Conservation (phyloP, 2,329 filamentous ascomycete genomes). For the Exophiala bonariae region DNA sequence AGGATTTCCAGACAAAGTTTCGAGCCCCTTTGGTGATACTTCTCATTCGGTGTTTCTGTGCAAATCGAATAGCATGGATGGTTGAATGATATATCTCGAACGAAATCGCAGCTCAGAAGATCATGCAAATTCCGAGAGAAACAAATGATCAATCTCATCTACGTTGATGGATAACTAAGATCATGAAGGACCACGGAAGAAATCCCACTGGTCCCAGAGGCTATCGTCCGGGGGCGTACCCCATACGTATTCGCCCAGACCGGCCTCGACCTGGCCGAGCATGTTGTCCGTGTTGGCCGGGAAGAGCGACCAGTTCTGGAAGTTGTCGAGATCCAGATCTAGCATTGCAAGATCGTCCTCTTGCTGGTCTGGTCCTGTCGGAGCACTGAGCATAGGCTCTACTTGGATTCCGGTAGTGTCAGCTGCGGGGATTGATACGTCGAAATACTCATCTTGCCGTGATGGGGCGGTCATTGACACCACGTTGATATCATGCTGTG, state of each 20-base stretch:
- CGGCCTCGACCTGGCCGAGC: slow-evolving; percentile 29
- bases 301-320: not conserved
- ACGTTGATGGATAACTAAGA: too few relatives aligned
- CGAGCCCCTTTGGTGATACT: too few relatives aligned
- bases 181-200: not conserved
- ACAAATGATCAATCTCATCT: too few relatives aligned
- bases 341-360: not conserved
- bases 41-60: too few relatives aligned
- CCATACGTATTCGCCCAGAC: slow-evolving; percentile 35
- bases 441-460: not conserved
- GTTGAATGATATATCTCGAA: too few relatives aligned
- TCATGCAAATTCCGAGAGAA: too few relatives aligned
- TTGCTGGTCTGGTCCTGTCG: too few relatives aligned
- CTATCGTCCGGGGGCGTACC: slow-evolving; percentile 22
- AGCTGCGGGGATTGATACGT: not conserved
- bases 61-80: too few relatives aligned
- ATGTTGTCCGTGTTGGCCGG: not conserved
- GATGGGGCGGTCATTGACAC: not conserved
- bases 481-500: not conserved
- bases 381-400: too few relatives aligned
- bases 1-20: too few relatives aligned
- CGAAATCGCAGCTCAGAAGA: too few relatives aligned
- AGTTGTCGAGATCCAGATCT: not conserved
- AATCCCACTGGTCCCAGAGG: not conserved
- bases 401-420: not conserved